These are phyloP conservation scores for Guadua angustifolia DNA, from an alignment of 176 grass and related monocot genomes.

Conservation along the genomic window DNA sequence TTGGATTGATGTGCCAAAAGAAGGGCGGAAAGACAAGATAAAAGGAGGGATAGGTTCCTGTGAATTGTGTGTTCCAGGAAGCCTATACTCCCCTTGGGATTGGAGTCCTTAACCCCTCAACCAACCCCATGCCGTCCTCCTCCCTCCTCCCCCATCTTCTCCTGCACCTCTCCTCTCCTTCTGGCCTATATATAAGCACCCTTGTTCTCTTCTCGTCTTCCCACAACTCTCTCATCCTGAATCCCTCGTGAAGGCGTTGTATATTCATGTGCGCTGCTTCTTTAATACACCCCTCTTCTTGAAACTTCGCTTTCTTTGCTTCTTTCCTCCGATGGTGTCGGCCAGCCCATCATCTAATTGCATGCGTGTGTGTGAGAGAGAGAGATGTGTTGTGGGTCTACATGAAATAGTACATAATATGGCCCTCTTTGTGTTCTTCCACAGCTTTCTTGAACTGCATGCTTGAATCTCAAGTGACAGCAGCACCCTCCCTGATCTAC, in stretches of 20 bases:
- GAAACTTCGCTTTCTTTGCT: background rate
- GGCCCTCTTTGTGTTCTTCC: slow-evolving; percentile 95
- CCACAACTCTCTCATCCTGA: background rate
- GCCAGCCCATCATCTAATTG: background rate
- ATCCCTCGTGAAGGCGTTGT: background rate
- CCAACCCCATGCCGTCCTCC: slow-evolving; percentile 26
- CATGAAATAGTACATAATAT: slow-evolving; percentile 27
- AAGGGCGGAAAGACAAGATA: background rate
- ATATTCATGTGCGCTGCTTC: background rate
- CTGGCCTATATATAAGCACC: background rate
- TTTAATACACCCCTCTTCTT: background rate
- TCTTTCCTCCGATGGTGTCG: background rate
- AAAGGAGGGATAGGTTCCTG: background rate
- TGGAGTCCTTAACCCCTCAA: slow-evolving; percentile 49
- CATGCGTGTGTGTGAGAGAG: background rate
- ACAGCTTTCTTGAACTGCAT: slow-evolving; percentile 99
- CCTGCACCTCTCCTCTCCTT: background rate
- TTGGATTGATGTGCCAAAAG: slow-evolving; percentile 46
- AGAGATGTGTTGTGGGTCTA: background rate
- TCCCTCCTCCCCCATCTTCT: background rate
- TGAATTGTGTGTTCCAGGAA: slow-evolving; percentile 31
- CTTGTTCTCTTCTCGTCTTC: slow-evolving; percentile 1
- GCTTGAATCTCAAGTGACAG: background rate
- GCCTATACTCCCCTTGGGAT: slow-evolving; percentile 72
- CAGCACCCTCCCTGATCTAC: background rate